Conservation (phyloP, 371 early-diverging fungal species). For the Gilbertella persicaria region DNA sequence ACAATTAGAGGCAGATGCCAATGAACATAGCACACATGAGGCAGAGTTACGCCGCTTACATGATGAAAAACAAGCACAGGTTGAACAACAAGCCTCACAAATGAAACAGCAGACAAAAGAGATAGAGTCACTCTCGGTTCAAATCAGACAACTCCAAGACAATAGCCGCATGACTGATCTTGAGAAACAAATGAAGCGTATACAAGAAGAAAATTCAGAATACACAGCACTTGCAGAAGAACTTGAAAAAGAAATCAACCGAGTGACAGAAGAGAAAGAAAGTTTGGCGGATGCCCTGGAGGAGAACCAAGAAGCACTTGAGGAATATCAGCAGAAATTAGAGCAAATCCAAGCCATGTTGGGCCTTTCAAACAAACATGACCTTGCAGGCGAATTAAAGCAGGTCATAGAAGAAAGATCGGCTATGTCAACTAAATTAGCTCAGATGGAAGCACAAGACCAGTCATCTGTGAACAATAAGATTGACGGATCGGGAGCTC, state of each 20-base stretch:
- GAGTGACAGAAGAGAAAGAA: slow-evolving; percentile 29
- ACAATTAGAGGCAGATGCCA: background rate
- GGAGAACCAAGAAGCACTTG: slow-evolving; percentile 9
- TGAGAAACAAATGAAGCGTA: slow-evolving; percentile 19
- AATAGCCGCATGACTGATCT: background rate
- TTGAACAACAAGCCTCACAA: background rate
- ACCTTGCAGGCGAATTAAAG: background rate
- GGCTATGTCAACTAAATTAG: slow-evolving; percentile 1
- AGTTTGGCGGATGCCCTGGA: slow-evolving; percentile 19
- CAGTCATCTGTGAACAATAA: slow-evolving; percentile 13
- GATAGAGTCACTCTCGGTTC: no score
- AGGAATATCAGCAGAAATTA: slow-evolving; percentile 4
- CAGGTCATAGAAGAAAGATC: slow-evolving; percentile 5
- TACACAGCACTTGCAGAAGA: slow-evolving; percentile 31
- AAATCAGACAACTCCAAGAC: no score
- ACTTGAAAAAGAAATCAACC: slow-evolving; percentile 32
- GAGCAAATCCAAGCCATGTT: slow-evolving; percentile 7
- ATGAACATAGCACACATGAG: slow-evolving; percentile 1
- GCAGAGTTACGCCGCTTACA: background rate
- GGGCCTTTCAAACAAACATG: slow-evolving; percentile 1
- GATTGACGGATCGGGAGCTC: slow-evolving; percentile 15
- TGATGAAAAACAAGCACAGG: background rate
- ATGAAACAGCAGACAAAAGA: background rate
- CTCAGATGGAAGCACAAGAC: slow-evolving; percentile 3
- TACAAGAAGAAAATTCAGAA: slow-evolving; percentile 38